phyloP scores from a whole-genome alignment of 306 rosid genomes.

The Mimosa bimucronata region DNA sequence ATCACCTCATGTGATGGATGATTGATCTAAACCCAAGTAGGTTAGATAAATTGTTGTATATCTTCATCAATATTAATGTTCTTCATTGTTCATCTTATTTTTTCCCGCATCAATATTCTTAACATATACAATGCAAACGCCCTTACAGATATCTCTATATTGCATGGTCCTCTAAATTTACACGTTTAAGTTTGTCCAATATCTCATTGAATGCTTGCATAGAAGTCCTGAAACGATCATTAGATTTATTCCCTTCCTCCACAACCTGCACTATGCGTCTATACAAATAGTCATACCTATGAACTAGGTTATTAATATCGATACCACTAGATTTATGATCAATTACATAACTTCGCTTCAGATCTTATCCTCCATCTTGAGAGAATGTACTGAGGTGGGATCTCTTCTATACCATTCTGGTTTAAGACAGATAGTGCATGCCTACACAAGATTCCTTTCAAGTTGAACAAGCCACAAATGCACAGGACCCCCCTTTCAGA shows the following conservation, averaged over 20 bases:
- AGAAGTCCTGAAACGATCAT: constrained; percentile 49
- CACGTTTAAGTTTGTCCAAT: constrained; percentile 57
- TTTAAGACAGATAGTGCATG: constrained; percentile 63
- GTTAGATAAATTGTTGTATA: no score
- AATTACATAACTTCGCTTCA: constrained; percentile 51
- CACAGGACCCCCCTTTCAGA: constrained; percentile 68
- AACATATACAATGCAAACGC: constrained; percentile 15
- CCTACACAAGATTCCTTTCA: constrained; percentile 71
- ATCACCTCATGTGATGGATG: no score
- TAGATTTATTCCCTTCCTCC: constrained; percentile 72
- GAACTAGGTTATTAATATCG: constrained; percentile 61
- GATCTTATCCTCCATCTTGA: constrained; percentile 77
- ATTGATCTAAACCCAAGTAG: no score
- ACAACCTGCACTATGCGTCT: constrained; percentile 67
- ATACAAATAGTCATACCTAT: constrained; percentile 63
- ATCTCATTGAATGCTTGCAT: constrained; percentile 54
- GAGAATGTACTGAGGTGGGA: constrained; percentile 63
- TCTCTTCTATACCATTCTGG: constrained; percentile 67
- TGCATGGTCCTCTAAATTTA: constrained; percentile 36
- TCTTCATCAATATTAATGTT: no score
- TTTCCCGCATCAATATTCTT: no score
- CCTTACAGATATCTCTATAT: background rate
- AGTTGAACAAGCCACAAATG: constrained; percentile 69
- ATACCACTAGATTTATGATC: constrained; percentile 49
- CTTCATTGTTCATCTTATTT: no score